A percentile compares a stretch with the other conserved stretches of the same genome.
Conservation (phyloP, 306 rosid genomes). For the Cucurbita ficifolia region DNA sequence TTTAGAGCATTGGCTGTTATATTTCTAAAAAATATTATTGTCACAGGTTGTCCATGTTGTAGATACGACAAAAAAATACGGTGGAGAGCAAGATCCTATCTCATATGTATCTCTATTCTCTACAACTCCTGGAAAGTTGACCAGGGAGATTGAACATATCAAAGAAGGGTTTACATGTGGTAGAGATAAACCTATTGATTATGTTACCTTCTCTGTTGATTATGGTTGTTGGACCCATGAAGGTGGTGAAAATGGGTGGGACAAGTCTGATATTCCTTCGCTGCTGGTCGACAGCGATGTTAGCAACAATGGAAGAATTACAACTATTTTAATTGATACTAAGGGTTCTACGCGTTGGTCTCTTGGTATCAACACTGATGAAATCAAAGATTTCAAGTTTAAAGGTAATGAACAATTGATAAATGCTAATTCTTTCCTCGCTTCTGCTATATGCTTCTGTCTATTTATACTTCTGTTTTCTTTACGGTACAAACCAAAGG, state of each 20-base stretch:
- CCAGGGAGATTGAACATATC: slow-evolving; percentile 52
- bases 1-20: neutral
- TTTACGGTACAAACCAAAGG: neutral
- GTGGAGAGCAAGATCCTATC: slow-evolving; percentile 28
- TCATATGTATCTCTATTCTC: slow-evolving; percentile 73
- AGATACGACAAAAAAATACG: slow-evolving; percentile 37
- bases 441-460: neutral
- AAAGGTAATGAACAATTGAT: slow-evolving; percentile 28
- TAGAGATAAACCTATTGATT: slow-evolving; percentile 50
- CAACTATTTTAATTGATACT: slow-evolving; percentile 46
- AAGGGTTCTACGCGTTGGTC: slow-evolving; percentile 77
- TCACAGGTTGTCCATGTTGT: slow-evolving; percentile 89
- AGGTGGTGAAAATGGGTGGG: slow-evolving; percentile 48
- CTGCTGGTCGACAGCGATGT: slow-evolving; percentile 29
- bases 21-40: neutral
- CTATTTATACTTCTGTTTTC: neutral
- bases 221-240: slow-evolving; percentile 63
- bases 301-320: slow-evolving; percentile 30
- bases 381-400: slow-evolving; percentile 58
- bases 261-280: slow-evolving; percentile 52
- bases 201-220: slow-evolving; percentile 63
- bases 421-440: neutral
- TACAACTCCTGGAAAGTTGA: slow-evolving; percentile 80
- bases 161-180: slow-evolving; percentile 70
- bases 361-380: slow-evolving; percentile 62